Evolutionary conservation across 2,329 filamentous ascomycete genomes (phyloP).

Genomic region (Raffaelea arxii): DNA sequence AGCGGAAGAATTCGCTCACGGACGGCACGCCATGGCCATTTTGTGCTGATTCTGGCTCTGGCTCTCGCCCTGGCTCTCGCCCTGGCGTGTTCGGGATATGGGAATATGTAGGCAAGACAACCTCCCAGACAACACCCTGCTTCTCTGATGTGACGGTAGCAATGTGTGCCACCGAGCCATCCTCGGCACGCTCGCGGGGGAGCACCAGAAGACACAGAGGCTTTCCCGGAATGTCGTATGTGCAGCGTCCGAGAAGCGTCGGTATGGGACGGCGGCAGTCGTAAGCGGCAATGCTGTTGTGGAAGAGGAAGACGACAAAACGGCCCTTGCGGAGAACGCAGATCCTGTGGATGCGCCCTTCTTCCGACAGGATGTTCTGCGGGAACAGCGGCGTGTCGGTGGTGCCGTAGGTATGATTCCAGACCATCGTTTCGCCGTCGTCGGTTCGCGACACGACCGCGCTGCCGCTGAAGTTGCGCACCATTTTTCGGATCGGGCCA

Average conservation of each 20-base stretch:
- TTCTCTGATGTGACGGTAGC: slow-evolving; percentile 75
- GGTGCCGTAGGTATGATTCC: slow-evolving; percentile 54
- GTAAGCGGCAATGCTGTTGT: slow-evolving; percentile 65
- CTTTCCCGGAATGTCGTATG: slow-evolving; percentile 55
- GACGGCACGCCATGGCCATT: slow-evolving; percentile 26
- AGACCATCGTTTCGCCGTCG: slow-evolving; percentile 71
- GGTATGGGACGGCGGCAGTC: slow-evolving; percentile 58
- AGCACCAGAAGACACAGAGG: slow-evolving; percentile 72
- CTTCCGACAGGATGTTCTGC: slow-evolving; percentile 57
- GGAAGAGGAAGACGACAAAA: slow-evolving; percentile 72
- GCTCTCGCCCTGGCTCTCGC: no score
- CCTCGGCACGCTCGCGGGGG: slow-evolving; percentile 48
- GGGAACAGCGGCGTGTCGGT: slow-evolving; percentile 29
- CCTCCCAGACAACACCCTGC: slow-evolving; percentile 73
- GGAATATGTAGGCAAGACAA: slow-evolving; percentile 47
- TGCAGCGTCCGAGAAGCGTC: slow-evolving; percentile 44
- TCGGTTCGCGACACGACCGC: slow-evolving; percentile 74
- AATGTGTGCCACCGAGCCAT: slow-evolving; percentile 55
- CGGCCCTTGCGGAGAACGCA: slow-evolving; percentile 67
- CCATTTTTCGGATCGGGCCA: slow-evolving; percentile 70
- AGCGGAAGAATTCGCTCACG: slow-evolving; percentile 59
- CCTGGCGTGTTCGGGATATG: slow-evolving; percentile 1
- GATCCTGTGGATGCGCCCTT: slow-evolving; percentile 68
- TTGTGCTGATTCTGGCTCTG: no score
- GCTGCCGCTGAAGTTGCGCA: slow-evolving; percentile 72